Percentiles rank a stretch among this genome's conserved stretches.
phyloP scores from a whole-genome alignment of 805 yeast genomes.

The Ogataea haglerorum region DNA sequence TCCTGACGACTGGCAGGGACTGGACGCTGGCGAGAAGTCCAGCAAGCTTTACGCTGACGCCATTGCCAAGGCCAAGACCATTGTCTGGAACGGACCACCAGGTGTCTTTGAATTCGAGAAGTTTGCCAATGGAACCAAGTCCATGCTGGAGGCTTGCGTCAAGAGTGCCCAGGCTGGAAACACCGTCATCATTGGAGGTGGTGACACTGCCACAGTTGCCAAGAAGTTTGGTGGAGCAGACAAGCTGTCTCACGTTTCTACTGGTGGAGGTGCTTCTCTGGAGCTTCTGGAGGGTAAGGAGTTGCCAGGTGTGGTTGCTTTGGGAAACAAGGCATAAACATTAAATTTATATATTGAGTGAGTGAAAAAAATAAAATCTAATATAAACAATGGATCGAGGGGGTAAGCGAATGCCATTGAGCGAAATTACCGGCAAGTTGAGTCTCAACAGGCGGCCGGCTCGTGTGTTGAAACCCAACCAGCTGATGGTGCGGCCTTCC shows the following conservation, averaged over 20 bases:
- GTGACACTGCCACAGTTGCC: conserved; percentile 99
- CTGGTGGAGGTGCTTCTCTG: conserved; percentile 99
- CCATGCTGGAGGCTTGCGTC: conserved; percentile 84
- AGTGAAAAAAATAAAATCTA: not conserved
- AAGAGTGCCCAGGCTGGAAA: conserved; percentile 81
- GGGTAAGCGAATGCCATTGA: conserved; percentile 7
- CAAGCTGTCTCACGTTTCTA: conserved; percentile 95
- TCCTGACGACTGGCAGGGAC: conserved; percentile 92
- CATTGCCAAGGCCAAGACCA: conserved; percentile 91
- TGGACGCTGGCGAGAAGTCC: conserved; percentile 93
- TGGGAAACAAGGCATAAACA: conserved; percentile 16
- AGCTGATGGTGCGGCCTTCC: not conserved
- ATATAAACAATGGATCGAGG: conserved; percentile 6
- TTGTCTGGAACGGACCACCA: conserved; percentile 99
- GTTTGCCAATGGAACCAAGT: conserved; percentile 89
- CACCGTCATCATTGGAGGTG: conserved; percentile 97
- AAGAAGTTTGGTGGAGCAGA: conserved; percentile 97
- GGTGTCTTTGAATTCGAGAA: conserved; percentile 98
- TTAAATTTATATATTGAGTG: not conserved
- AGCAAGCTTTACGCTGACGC: conserved; percentile 74
- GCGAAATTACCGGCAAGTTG: conserved; percentile 12
- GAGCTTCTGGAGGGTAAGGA: conserved; percentile 98
- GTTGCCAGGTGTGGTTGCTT: conserved; percentile 83
- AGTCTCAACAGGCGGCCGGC: not conserved
- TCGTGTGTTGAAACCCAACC: conserved; percentile 1